These are phyloP conservation scores for Yarrowia sp. DNA, from an alignment of 805 yeast species.

Conservation along the genomic window DNA sequence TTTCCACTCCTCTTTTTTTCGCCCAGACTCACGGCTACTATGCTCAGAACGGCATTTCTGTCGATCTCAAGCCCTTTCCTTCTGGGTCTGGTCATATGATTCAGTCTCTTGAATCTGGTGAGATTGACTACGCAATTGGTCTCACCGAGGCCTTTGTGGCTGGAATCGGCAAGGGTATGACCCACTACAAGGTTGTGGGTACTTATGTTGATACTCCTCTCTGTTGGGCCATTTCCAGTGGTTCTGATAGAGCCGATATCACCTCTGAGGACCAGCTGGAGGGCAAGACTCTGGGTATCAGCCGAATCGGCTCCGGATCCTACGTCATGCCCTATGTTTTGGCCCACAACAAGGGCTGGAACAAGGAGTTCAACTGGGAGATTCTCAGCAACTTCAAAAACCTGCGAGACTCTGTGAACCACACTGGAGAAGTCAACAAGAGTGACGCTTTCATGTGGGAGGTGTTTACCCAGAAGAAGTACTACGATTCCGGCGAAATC, in stretches of 20 bases:
- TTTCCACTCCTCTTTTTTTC: conserved; percentile 78
- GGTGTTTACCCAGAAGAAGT: conserved; percentile 80
- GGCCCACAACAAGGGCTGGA: conserved; percentile 58
- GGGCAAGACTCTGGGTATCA: conserved; percentile 68
- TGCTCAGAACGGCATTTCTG: conserved; percentile 46
- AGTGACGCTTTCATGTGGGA: conserved; percentile 97
- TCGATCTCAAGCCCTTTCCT: conserved; percentile 64
- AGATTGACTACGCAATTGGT: conserved; percentile 68
- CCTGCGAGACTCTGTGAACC: conserved; percentile 75
- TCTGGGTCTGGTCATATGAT: conserved; percentile 89
- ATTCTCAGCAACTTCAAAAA: conserved; percentile 66
- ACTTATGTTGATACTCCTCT: conserved; percentile 84
- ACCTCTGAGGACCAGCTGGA: conserved; percentile 51
- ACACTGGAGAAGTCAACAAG: conserved; percentile 43
- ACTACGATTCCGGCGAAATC: conserved; percentile 75
- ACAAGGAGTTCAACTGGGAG: conserved; percentile 45
- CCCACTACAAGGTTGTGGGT: conserved; percentile 62
- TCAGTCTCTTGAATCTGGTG: conserved; percentile 47
- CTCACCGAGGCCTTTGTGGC: conserved; percentile 88
- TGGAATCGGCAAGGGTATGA: conserved; percentile 70
- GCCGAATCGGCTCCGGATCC: conserved; percentile 88
- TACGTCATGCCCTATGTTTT: conserved; percentile 87
- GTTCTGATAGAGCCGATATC: conserved; percentile 56
- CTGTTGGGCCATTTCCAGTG: conserved; percentile 88
- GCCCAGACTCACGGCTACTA: conserved; percentile 62